These are phyloP conservation scores for Platanthera zijinensis DNA, from an alignment of 106 monocot species.

Conservation along the genomic window DNA sequence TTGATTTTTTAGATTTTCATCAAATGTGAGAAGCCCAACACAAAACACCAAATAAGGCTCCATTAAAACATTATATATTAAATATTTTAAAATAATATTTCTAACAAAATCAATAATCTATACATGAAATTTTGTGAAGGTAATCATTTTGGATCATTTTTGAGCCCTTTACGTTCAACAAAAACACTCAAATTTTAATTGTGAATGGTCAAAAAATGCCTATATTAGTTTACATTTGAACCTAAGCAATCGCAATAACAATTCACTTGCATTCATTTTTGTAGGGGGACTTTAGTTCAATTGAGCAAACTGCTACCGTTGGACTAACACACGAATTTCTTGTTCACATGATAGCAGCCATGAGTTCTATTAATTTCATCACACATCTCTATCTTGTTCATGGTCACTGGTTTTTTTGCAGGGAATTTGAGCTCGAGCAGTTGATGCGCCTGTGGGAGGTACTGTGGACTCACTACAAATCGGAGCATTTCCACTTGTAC, in stretches of 20 bases:
- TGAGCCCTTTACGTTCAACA: too few relatives aligned
- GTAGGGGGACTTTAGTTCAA: neutral
- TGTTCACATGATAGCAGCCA: neutral
- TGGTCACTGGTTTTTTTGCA: constrained; percentile 8
- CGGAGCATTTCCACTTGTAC: constrained; percentile 93
- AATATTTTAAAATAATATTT: too few relatives aligned
- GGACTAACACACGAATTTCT: neutral
- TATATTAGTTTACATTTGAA: neutral
- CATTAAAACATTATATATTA: too few relatives aligned
- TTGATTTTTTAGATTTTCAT: too few relatives aligned
- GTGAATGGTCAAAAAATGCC: neutral
- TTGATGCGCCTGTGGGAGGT: constrained; percentile 89
- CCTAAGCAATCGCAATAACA: neutral
- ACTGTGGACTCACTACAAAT: constrained; percentile 78
- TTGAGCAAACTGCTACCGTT: neutral
- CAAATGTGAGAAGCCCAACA: too few relatives aligned
- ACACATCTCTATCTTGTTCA: neutral
- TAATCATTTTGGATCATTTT: too few relatives aligned
- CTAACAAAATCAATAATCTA: too few relatives aligned
- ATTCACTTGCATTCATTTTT: neutral
- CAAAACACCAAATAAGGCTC: too few relatives aligned
- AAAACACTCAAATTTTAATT: too few relatives aligned
- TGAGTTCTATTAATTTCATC: neutral
- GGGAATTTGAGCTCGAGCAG: constrained; percentile 78
- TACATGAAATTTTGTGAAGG: too few relatives aligned